Evolutionary conservation across 148 eudicot genomes (phyloP), one percentile per base, ranked within the genome.

Genomic region (Euryodendron excelsum): DNA sequence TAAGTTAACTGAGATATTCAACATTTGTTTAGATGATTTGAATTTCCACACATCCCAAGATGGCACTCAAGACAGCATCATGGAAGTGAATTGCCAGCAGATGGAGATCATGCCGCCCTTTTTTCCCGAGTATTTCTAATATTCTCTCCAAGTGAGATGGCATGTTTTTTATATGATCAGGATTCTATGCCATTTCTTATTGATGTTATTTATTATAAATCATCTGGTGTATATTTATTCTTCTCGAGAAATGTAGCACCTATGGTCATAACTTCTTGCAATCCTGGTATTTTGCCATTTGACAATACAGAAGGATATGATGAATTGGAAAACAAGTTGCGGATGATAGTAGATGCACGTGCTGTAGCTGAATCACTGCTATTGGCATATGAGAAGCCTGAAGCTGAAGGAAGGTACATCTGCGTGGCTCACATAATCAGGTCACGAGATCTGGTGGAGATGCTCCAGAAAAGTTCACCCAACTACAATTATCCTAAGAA

Each of bases 351-450:
- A 75, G 97, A 94, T 72, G 99, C 86, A 41, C 94, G 99, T 21
- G 99, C 93, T 87, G 81, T 91, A 31, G 91, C 85, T 62, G 93
- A 88, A 75, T 94, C 96, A 39, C 69, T 93, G 58, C 78, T 88
- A 52, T 72, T 93, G 86, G 87, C 81, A 37, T 91, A 85, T 79
- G 93, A 95, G 87, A 90, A 83, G 81, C 92, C 92, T 28, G 88
- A 95, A 79, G 90, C 99, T 34, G 78, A 87, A 69, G 97, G 97
- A 67, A 87, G 96, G 79, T 91, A 93, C 76, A 76, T 90, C 67
- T 93, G 97, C 85, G 73, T 86, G 2, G 63, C 93, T 50, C 87
- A 90, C 81, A 69, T 5, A 17, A 45, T 84, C 53, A 81, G 71
- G 77, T 37, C 74, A 52, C 77, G 61, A 70, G 97, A 89, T 63